phyloP scores from a whole-genome alignment of 352 stramenopile genomes.

The Aphanomyces astaci region DNA sequence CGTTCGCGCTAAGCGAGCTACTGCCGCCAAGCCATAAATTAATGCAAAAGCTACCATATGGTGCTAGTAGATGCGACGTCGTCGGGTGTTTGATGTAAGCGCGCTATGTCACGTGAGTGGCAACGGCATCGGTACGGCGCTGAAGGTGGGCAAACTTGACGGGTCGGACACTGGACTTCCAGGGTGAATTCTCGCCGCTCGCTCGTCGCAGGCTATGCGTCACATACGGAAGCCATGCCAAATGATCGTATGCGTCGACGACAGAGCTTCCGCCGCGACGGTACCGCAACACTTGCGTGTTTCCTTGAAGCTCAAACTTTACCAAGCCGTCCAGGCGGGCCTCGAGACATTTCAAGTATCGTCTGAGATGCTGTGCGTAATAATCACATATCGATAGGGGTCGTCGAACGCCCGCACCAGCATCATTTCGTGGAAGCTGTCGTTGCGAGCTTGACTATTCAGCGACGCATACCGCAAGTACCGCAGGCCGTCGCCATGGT shows the following conservation, averaged over 20 bases:
- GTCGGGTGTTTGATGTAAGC: no score
- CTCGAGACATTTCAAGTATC: slow-evolving; percentile 8
- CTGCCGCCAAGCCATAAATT: no score
- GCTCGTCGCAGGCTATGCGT: background rate
- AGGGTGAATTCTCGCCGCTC: background rate
- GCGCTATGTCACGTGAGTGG: no score
- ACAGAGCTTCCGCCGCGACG: background rate
- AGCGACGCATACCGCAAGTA: slow-evolving; percentile 11
- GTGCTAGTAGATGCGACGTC: no score
- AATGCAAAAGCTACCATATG: no score
- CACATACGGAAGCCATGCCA: background rate
- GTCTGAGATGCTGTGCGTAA: slow-evolving; percentile 20
- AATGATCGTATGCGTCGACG: slow-evolving; percentile 1
- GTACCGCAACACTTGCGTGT: background rate
- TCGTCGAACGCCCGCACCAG: slow-evolving; percentile 15
- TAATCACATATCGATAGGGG: slow-evolving; percentile 1
- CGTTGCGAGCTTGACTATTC: slow-evolving; percentile 1
- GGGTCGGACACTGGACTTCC: background rate
- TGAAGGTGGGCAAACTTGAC: slow-evolving; percentile 9
- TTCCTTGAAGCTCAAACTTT: background rate
- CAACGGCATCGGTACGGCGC: no score
- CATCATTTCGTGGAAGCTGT: slow-evolving; percentile 18
- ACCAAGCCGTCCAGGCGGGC: slow-evolving; percentile 11
- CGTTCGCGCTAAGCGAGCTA: background rate
- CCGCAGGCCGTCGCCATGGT: background rate